Evolutionary conservation across 768 basidiomycete genomes (phyloP), one percentile per base, ranked within the genome.

Genomic region (button mushroom (Agaricus bisporus)): DNA sequence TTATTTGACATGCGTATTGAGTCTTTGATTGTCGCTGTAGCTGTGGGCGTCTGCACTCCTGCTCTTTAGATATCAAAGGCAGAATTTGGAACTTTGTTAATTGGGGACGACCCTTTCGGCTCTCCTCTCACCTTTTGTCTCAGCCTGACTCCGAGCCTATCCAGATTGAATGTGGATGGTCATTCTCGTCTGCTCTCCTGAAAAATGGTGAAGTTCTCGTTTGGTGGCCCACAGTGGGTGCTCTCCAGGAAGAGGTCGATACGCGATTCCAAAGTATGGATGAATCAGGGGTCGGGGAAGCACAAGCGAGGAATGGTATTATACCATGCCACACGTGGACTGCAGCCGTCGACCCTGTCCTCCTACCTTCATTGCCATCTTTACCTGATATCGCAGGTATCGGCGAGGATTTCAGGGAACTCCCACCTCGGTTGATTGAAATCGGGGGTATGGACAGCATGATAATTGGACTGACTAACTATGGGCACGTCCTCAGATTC

Each of bases 91-190:
- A 80, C 11, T 88, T 91, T 64, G 66, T 76, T 5, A 83, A 73
- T 59, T 93, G 91, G 81, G 92, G 90, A 3, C 75, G 87, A 18
- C 89, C 91, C 1, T 88, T 88, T 70, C 72, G 73, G 41, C 71
- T 92, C 37, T 68, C 70, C 1, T 74, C 80, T 14, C 63, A 72
- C 2, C 66, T 80, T 22, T 68, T 84, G 29, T 70, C 68, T 3
- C 78, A 83, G 39, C 68, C 70, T 2, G 67, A 68, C 35, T 73
- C 67, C 41, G 64, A 61, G 36, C 75, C 77, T 18, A 61, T 71
- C 20, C 88, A 88, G 64, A 76, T 91, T 36, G 86, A 85, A 64
- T 86, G 88, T 59, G 91, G 92, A 41, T 94, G 92, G 92, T 56
- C 62, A 12, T 89, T 87, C 66, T 85, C 86, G n/a, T 78, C 83